Conservation (phyloP, 768 basidiomycete species). For the Phylloporus arenicola region DNA sequence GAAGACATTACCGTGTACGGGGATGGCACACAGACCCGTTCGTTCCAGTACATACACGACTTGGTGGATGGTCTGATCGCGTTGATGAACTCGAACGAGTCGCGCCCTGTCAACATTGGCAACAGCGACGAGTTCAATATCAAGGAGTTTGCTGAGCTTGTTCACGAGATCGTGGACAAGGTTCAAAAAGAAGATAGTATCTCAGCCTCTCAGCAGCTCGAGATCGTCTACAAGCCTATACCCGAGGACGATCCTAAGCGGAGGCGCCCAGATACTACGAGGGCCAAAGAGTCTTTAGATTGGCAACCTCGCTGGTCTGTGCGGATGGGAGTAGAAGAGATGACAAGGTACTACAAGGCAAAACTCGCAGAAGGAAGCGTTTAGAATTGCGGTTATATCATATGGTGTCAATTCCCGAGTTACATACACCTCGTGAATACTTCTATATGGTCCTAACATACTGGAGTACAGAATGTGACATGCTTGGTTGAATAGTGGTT, state of each 20-base stretch:
- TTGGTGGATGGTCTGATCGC: constrained; percentile 89
- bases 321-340: constrained; percentile 90
- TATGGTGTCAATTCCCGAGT: neutral
- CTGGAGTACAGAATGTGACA: constrained; percentile 12
- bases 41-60: constrained; percentile 98
- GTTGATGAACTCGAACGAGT: constrained; percentile 92
- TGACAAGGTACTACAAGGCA: constrained; percentile 89
- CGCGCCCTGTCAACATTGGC: constrained; percentile 95
- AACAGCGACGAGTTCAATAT: constrained; percentile 96
- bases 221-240: constrained; percentile 75
- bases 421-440: neutral
- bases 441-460: constrained; percentile 11
- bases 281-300: constrained; percentile 74
- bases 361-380: constrained; percentile 83
- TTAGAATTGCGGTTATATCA: constrained; percentile 27
- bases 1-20: constrained; percentile 98
- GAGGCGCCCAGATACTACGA: constrained; percentile 86
- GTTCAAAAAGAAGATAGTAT: constrained; percentile 82
- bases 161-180: constrained; percentile 88
- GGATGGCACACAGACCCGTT: constrained; percentile 88
- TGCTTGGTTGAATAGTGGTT: constrained; percentile 9
- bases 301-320: constrained; percentile 97
- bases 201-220: constrained; percentile 43
- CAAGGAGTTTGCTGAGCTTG: constrained; percentile 86
- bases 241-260: constrained; percentile 94